Conservation (phyloP, 2,329 filamentous ascomycete species). For the Whalleya microplaca region DNA sequence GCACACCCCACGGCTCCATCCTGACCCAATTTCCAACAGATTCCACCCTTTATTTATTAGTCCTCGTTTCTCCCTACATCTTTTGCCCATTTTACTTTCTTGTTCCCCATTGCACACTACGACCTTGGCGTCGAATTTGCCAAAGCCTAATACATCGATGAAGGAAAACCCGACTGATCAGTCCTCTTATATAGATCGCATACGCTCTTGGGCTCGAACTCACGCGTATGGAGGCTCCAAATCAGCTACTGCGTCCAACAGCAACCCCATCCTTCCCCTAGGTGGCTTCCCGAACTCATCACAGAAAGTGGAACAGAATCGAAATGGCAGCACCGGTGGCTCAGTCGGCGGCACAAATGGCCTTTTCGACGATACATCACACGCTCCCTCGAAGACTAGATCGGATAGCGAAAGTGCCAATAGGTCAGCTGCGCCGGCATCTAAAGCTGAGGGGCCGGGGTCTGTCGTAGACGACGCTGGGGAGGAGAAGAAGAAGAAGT, state of each 20-base stretch:
- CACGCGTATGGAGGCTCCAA: conserved; percentile 58
- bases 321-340: conserved; percentile 23
- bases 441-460: conserved; percentile 59
- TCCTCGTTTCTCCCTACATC: conserved; percentile 20
- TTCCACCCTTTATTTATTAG: conserved; percentile 32
- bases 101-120: conserved; percentile 29
- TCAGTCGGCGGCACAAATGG: conserved; percentile 23
- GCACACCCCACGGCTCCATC: conserved; percentile 18
- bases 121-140: conserved; percentile 39
- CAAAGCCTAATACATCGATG: conserved; percentile 55
- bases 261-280: conserved; percentile 46
- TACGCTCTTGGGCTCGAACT: conserved; percentile 58
- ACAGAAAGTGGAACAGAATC: conserved; percentile 26
- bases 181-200: conserved; percentile 57
- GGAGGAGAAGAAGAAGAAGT: conserved; percentile 31
- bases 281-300: conserved; percentile 35
- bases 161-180: conserved; percentile 60
- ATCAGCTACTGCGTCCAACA: conserved; percentile 43
- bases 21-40: conserved; percentile 18
- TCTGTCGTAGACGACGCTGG: conserved; percentile 53
- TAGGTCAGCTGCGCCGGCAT: conserved; percentile 42
- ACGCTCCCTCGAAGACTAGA: conserved; percentile 23
- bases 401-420: conserved; percentile 38
- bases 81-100: conserved; percentile 20
- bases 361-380: conserved; percentile 31